Evolutionary conservation across 2,329 filamentous ascomycete species (phyloP).

Genomic region (Parastagonospora avenae): DNA sequence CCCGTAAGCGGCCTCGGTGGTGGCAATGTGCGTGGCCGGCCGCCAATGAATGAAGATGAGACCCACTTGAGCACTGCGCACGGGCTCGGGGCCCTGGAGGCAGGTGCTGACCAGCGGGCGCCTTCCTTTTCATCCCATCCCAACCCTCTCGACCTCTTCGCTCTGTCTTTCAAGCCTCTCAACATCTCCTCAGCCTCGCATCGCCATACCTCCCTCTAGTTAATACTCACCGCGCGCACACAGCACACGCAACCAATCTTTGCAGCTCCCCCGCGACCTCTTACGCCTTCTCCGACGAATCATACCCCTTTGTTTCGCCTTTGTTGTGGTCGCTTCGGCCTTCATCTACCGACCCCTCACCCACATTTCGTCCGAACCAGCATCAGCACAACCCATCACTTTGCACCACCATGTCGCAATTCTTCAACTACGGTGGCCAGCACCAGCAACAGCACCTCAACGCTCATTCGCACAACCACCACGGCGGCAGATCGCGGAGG

Average conservation of each 20-base stretch:
- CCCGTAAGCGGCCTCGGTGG: not conserved
- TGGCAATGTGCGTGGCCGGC: constrained; percentile 1
- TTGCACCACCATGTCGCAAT: constrained; percentile 55
- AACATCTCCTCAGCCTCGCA: constrained; percentile 30
- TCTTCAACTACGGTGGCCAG: constrained; percentile 55
- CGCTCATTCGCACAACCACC: constrained; percentile 73
- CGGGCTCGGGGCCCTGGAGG: not conserved
- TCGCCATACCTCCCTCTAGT: constrained; percentile 21
- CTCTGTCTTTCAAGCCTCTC: constrained; percentile 18
- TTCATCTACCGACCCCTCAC: constrained; percentile 22
- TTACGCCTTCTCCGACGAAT: constrained; percentile 7
- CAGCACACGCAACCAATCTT: constrained; percentile 9
- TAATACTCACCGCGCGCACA: constrained; percentile 23
- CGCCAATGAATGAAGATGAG: not conserved
- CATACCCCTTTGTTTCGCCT: constrained; percentile 29
- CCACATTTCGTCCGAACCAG: constrained; percentile 20
- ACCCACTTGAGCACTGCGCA: not conserved
- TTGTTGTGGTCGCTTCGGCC: constrained; percentile 30
- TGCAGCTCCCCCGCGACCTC: constrained; percentile 16
- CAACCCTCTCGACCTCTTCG: constrained; percentile 17
- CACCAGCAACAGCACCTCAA: constrained; percentile 56
- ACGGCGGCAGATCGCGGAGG: constrained; percentile 83
- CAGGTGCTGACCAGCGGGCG: constrained; percentile 13
- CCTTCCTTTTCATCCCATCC: constrained; percentile 18
- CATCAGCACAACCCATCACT: constrained; percentile 28